Conservation (phyloP, 1,284 basidiomycete species). For the Ceratobasidium papillatum region DNA sequence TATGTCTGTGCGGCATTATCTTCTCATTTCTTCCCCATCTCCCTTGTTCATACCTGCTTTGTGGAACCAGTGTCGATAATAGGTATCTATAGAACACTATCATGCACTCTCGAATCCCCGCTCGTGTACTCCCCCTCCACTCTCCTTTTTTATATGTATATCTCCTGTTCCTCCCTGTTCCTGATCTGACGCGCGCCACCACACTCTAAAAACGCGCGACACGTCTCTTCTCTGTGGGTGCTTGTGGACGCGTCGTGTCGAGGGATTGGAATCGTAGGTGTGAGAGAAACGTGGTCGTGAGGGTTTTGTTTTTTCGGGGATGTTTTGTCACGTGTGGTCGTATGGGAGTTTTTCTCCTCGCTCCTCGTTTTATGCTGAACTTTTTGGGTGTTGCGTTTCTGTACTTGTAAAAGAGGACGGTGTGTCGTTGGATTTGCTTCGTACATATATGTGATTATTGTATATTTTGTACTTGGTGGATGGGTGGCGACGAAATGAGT, state of each 20-base stretch:
- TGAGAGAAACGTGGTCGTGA: not conserved
- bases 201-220: constrained; percentile 26
- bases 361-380: not conserved
- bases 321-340: not conserved
- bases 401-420: not conserved
- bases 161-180: not conserved
- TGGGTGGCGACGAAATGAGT: not conserved
- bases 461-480: not conserved
- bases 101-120: not conserved
- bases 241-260: constrained; percentile 34
- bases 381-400: not conserved
- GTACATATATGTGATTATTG: not conserved
- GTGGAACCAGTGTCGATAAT: constrained; percentile 27
- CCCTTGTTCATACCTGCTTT: not conserved
- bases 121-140: not conserved
- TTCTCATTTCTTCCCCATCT: not conserved
- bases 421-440: not conserved
- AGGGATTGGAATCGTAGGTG: not conserved
- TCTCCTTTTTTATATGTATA: constrained; percentile 1
- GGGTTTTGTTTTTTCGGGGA: not conserved
- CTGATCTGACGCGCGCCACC: not conserved
- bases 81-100: constrained; percentile 36
- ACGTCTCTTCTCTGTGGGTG: constrained; percentile 37
- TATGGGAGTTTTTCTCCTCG: not conserved
- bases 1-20: constrained; percentile 28